These are phyloP conservation scores for Physcomitrium patens DNA, from an alignment of 225 moss, liverwort and hornwort genomes.

Conservation along the genomic window DNA sequence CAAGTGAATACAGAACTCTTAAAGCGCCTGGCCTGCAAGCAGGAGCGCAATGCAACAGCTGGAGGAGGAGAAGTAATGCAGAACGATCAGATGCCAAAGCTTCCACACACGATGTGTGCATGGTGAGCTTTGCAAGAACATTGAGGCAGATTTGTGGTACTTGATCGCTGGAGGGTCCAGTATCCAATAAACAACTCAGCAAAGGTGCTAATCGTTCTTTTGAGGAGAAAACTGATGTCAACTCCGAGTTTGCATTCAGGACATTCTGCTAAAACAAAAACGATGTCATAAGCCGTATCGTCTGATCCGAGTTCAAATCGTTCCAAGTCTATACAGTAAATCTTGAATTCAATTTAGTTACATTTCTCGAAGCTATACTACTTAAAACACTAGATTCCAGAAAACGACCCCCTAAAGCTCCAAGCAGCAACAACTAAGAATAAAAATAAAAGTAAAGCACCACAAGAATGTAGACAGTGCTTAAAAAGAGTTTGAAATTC, in stretches of 20 bases:
- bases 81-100: slow-evolving; percentile 79
- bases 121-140: slow-evolving; percentile 77
- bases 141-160: slow-evolving; percentile 79
- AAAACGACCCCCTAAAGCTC: neutral
- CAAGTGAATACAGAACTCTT: slow-evolving; percentile 73
- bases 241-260: slow-evolving; percentile 64
- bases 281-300: slow-evolving; percentile 5
- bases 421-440: neutral
- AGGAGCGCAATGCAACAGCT: slow-evolving; percentile 70
- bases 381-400: neutral
- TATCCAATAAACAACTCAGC: slow-evolving; percentile 75
- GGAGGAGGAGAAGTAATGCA: slow-evolving; percentile 73
- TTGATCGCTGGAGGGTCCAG: slow-evolving; percentile 66
- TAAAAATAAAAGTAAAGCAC: neutral
- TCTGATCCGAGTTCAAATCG: neutral
- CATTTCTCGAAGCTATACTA: neutral
- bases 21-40: slow-evolving; percentile 70
- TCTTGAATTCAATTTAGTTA: no score
- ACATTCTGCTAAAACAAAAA: slow-evolving; percentile 65
- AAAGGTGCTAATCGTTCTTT: slow-evolving; percentile 72
- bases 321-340: neutral
- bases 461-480: neutral
- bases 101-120: slow-evolving; percentile 76
- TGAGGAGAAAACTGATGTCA: slow-evolving; percentile 70
- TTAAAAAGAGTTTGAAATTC: neutral